Conservation (phyloP, 192 early-diverging fungal genomes). For the Backusella sp. region DNA sequence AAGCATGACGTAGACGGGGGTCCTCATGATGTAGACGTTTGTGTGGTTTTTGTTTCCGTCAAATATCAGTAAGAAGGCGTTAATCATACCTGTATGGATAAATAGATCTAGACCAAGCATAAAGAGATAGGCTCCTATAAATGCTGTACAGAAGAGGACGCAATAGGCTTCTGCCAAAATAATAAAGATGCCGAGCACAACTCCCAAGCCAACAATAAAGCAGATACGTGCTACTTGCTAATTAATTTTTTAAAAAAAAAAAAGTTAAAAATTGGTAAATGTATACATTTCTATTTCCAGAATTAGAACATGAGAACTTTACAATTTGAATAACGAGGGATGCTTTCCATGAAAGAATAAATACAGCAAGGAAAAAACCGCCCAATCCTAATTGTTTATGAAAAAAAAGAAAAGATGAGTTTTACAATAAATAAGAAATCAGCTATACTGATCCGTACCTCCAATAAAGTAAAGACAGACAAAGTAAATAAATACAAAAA, state of each 20-base stretch:
- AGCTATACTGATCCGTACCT: neutral
- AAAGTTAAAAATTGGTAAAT: neutral
- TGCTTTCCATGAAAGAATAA: constrained; percentile 37
- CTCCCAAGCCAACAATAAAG: constrained; percentile 39
- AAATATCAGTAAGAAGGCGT: constrained; percentile 28
- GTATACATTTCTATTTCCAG: neutral
- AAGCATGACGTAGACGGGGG: constrained; percentile 26
- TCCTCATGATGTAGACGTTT: constrained; percentile 23
- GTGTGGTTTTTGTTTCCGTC: constrained; percentile 28
- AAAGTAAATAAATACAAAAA: constrained; percentile 43
- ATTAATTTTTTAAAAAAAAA: neutral
- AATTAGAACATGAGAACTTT: constrained; percentile 6
- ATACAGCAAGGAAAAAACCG: constrained; percentile 36
- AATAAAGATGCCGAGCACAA: constrained; percentile 28
- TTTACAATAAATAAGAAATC: neutral
- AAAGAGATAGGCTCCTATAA: constrained; percentile 50
- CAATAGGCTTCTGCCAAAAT: constrained; percentile 34
- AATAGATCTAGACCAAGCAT: constrained; percentile 58
- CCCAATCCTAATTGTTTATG: constrained; percentile 8
- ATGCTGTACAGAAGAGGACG: constrained; percentile 47
- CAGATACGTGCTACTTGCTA: constrained; percentile 38
- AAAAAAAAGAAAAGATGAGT: neutral
- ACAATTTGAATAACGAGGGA: constrained; percentile 33
- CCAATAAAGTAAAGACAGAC: constrained; percentile 67
- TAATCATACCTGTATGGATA: constrained; percentile 51